phyloP scores from a whole-genome alignment of 73 alveolate genomes.

The Urostyla sp. region DNA sequence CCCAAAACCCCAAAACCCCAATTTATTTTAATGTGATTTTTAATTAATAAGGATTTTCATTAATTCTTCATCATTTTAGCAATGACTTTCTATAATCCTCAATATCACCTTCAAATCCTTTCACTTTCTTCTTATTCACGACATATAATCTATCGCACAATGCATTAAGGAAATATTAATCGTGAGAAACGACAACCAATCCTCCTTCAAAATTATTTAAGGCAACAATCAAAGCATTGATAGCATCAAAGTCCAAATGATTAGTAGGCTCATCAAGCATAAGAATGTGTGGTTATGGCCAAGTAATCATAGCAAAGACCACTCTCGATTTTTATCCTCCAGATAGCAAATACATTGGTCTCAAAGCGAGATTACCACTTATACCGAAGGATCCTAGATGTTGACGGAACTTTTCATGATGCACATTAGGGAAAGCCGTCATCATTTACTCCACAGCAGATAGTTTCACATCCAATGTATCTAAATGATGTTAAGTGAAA shows the following conservation, averaged over 20 bases:
- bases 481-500: conserved; percentile 98
- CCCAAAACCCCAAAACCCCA: too few relatives aligned
- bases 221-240: conserved; percentile 98
- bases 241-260: conserved; percentile 99
- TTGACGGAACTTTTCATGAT: conserved; percentile 91
- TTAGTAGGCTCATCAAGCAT: conserved; percentile 99
- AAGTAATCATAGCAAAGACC: conserved; percentile 97
- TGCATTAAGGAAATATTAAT: conserved; percentile 93
- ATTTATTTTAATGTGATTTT: too few relatives aligned
- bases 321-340: conserved; percentile 99
- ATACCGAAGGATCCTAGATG: conserved; percentile 97
- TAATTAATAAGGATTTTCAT: too few relatives aligned
- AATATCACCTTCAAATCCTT: conserved; percentile 95
- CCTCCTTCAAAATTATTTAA: conserved; percentile 97
- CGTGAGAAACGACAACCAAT: conserved; percentile 97
- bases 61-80: conserved; percentile 31
- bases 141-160: conserved; percentile 96
- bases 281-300: conserved; percentile 97
- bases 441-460: conserved; percentile 97
- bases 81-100: conserved; percentile 93
- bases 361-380: conserved; percentile 92
- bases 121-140: conserved; percentile 87
- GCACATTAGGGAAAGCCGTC: conserved; percentile 85
- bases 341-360: conserved; percentile 97
- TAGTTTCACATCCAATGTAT: conserved; percentile 90